Conservation (phyloP, 2,329 filamentous ascomycete species). For the Dryadomyces quercivorus region DNA sequence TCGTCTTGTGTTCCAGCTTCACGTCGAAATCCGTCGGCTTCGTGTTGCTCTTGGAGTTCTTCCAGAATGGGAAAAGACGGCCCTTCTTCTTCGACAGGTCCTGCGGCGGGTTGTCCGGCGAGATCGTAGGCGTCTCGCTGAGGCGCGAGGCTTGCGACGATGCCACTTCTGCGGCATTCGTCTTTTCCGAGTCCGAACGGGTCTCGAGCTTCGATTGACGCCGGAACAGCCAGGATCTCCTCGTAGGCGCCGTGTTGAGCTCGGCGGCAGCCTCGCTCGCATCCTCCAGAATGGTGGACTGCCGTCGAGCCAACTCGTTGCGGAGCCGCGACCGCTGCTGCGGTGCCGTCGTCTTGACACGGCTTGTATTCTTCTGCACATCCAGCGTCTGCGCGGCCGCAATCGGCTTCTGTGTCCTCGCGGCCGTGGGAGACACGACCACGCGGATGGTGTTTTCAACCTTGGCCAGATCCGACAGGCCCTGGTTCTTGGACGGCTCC, state of each 20-base stretch:
- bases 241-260: not conserved
- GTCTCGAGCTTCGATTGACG: slow-evolving; percentile 12
- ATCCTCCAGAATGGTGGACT: slow-evolving; percentile 7
- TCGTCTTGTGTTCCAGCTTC: not conserved
- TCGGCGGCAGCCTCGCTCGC: slow-evolving; percentile 1
- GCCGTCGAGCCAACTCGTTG: not conserved
- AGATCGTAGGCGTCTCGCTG: not conserved
- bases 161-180: not conserved
- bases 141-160: slow-evolving; percentile 2
- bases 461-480: slow-evolving; percentile 3
- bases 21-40: slow-evolving; percentile 19
- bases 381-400: slow-evolving; percentile 2
- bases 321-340: not conserved
- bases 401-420: slow-evolving; percentile 1
- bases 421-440: slow-evolving; percentile 8
- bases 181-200: slow-evolving; percentile 6
- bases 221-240: slow-evolving; percentile 11
- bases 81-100: slow-evolving; percentile 32
- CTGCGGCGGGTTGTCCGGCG: not conserved
- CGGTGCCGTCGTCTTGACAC: not conserved
- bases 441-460: slow-evolving; percentile 12
- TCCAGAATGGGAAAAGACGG: slow-evolving; percentile 45
- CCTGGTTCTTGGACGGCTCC: slow-evolving; percentile 24
- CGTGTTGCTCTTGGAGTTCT: slow-evolving; percentile 27
- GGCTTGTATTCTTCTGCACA: slow-evolving; percentile 3